Evolutionary conservation across 306 rosid species (phyloP).

Genomic region (Cyclanthera cordifolia): DNA sequence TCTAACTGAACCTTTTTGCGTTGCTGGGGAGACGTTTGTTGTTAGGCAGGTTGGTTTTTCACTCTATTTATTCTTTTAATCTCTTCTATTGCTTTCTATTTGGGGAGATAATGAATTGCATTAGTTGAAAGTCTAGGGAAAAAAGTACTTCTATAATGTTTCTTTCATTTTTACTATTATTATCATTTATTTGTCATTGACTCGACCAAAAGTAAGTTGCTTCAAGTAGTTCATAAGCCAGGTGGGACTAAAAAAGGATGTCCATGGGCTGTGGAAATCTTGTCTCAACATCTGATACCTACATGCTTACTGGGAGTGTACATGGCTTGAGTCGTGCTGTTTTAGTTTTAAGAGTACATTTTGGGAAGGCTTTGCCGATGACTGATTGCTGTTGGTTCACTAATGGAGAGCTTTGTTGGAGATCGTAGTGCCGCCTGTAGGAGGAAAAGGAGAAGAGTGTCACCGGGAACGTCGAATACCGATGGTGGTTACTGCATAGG

Average conservation of each 20-base stretch:
- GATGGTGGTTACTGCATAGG: no score
- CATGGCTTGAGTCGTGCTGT: background rate
- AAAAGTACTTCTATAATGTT: background rate
- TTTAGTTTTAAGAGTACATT: no score
- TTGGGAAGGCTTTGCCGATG: no score
- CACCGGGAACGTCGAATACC: no score
- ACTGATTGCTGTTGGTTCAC: no score
- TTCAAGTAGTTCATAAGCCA: background rate
- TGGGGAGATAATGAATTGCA: background rate
- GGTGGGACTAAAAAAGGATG: background rate
- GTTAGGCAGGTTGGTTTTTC: constrained; percentile 66
- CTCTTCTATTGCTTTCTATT: background rate
- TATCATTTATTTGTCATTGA: background rate
- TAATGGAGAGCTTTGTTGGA: no score
- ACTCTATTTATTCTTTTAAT: background rate
- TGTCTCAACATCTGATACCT: background rate
- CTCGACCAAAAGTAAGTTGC: background rate
- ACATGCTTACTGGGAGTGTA: background rate
- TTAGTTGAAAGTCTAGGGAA: background rate
- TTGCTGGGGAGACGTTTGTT: constrained; percentile 60
- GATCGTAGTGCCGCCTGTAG: no score
- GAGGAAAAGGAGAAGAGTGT: no score
- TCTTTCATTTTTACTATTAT: background rate
- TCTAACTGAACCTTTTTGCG: constrained; percentile 80
- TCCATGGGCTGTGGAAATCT: background rate